These are phyloP conservation scores for Pochonia chlamydosporia DNA, from an alignment of 2,329 filamentous ascomycete genomes.

Conservation along the genomic window DNA sequence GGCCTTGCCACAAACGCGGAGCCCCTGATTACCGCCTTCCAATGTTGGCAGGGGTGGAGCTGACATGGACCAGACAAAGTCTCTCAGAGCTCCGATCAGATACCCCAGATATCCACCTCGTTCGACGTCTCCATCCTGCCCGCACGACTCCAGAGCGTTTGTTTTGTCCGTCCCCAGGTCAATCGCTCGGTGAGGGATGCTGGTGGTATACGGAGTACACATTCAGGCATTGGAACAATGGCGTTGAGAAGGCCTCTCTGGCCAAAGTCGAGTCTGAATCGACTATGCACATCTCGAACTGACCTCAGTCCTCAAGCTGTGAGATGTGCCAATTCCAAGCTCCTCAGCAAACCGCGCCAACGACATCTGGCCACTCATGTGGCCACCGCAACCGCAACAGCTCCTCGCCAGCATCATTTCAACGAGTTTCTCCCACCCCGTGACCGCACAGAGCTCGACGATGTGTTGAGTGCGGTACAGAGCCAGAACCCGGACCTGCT, in stretches of 20 bases:
- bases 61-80: too few species aligned
- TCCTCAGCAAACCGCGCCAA: slow-evolving; percentile 7
- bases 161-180: too few species aligned
- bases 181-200: background rate
- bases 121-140: background rate
- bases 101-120: background rate
- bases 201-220: background rate
- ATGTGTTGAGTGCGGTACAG: slow-evolving; percentile 26
- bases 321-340: slow-evolving; percentile 10
- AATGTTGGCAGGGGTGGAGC: too few species aligned
- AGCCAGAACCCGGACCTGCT: slow-evolving; percentile 17
- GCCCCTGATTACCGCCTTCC: background rate
- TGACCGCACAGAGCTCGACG: slow-evolving; percentile 15
- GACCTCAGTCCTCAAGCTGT: slow-evolving; percentile 12
- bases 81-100: background rate
- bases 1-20: too few species aligned
- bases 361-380: slow-evolving; percentile 19
- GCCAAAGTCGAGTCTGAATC: slow-evolving; percentile 18
- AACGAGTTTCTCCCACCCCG: slow-evolving; percentile 9
- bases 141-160: too few species aligned
- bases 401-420: slow-evolving; percentile 4
- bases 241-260: slow-evolving; percentile 19
- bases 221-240: slow-evolving; percentile 21
- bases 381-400: slow-evolving; percentile 5
- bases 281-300: slow-evolving; percentile 4